Conservation (phyloP, 2,329 filamentous ascomycete species). For the Seiridium unicorne region DNA sequence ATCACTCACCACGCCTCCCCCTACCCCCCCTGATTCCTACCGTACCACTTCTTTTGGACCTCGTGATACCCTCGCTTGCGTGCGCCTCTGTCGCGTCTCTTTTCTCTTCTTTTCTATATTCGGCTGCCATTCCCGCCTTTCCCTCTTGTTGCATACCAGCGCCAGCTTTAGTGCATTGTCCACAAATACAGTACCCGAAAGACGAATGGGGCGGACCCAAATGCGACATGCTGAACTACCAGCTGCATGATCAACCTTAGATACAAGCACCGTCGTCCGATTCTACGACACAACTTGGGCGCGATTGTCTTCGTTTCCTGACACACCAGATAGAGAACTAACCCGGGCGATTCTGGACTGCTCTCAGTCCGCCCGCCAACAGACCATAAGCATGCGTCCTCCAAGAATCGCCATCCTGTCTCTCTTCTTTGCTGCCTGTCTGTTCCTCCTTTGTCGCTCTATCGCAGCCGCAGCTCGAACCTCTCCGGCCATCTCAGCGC, state of each 20-base stretch:
- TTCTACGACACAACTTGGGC: not conserved
- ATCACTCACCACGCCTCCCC: not conserved
- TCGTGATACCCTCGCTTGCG: not conserved
- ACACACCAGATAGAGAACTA: not conserved
- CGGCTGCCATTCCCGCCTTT: not conserved
- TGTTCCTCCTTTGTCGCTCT: conserved; percentile 56
- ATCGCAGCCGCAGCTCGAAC: conserved; percentile 38
- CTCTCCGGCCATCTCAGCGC: conserved; percentile 20
- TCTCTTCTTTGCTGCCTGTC: conserved; percentile 50
- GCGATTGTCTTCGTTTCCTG: not conserved
- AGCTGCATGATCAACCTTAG: conserved; percentile 1
- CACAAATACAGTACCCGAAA: not conserved
- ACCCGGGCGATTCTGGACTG: not conserved
- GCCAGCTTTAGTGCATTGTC: not conserved
- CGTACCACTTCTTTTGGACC: not conserved
- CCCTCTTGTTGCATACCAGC: not conserved
- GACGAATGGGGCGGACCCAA: not conserved
- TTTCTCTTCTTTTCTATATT: not conserved
- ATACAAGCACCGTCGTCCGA: not conserved
- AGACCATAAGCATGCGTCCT: conserved; percentile 45
- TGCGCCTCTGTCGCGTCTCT: not conserved
- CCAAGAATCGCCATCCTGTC: conserved; percentile 53
- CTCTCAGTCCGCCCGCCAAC: not conserved
- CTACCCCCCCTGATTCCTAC: not conserved
- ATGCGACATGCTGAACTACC: not conserved